These are phyloP conservation scores for Cronartium ribicola DNA, from an alignment of 1,284 basidiomycete species.

Conservation along the genomic window DNA sequence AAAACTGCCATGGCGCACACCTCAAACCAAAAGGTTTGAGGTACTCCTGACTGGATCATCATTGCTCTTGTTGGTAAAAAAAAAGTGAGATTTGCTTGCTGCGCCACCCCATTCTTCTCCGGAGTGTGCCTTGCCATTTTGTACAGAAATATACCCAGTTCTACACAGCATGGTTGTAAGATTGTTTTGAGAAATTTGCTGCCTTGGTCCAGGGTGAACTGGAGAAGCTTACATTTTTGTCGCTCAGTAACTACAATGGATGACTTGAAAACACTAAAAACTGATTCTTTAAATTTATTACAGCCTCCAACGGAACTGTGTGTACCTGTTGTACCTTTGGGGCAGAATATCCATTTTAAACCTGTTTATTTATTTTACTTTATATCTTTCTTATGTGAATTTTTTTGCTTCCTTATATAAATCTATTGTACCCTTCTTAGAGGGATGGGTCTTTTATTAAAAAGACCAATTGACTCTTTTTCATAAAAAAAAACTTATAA, in stretches of 20 bases:
- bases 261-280: background rate
- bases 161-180: background rate
- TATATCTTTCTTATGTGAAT: too few species aligned
- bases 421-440: too few species aligned
- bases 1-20: background rate
- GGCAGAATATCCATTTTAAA: too few species aligned
- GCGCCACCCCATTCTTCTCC: constrained; percentile 2
- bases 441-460: too few species aligned
- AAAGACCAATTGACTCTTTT: too few species aligned
- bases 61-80: background rate
- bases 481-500: too few species aligned
- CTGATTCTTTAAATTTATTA: background rate
- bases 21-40: background rate
- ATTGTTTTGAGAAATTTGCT: background rate
- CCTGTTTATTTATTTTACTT: too few species aligned
- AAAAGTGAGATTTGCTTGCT: background rate
- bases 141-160: background rate
- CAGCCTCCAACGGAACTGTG: too few species aligned
- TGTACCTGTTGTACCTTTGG: too few species aligned
- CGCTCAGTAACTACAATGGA: background rate
- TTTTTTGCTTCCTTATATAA: too few species aligned
- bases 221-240: background rate
- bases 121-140: background rate
- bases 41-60: background rate
- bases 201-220: constrained; percentile 2